Evolutionary conservation across 495 filamentous ascomycete species (phyloP).

Genomic region (Baudoinia panamericana): DNA sequence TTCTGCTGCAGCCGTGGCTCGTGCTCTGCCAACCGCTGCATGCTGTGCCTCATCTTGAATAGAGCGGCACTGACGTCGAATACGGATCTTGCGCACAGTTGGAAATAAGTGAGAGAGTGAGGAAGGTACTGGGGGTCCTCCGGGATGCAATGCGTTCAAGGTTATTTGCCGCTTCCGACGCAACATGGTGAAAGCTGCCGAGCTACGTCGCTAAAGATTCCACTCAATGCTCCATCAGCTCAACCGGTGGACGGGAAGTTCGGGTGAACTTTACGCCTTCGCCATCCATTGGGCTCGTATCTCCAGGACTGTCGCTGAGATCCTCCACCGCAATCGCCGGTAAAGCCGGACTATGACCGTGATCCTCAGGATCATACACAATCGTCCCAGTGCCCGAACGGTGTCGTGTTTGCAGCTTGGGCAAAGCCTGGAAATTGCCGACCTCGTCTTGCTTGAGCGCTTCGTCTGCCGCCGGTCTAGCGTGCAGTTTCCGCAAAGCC

Average conservation of each 20-base stretch:
- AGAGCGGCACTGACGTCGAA: too few species aligned
- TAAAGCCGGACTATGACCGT: slow-evolving; percentile 61
- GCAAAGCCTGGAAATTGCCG: slow-evolving; percentile 28
- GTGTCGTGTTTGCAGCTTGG: slow-evolving; percentile 34
- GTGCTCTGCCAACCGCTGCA: too few species aligned
- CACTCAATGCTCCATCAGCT: slow-evolving; percentile 78
- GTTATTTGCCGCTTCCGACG: too few species aligned
- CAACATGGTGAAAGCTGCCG: too few species aligned
- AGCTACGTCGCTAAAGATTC: too few species aligned
- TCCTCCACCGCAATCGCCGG: slow-evolving; percentile 89
- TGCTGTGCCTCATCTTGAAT: too few species aligned
- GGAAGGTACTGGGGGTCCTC: too few species aligned
- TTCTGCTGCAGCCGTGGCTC: too few species aligned
- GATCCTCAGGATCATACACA: slow-evolving; percentile 63
- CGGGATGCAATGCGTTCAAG: too few species aligned
- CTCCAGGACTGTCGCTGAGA: slow-evolving; percentile 49
- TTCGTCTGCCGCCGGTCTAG: slow-evolving; percentile 25
- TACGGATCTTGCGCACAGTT: too few species aligned
- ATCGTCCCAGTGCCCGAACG: slow-evolving; percentile 51
- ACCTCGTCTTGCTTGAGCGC: slow-evolving; percentile 23
- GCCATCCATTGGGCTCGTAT: slow-evolving; percentile 33
- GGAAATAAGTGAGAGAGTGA: too few species aligned
- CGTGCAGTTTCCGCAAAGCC: slow-evolving; percentile 58
- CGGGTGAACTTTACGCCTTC: slow-evolving; percentile 46
- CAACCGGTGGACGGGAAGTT: slow-evolving; percentile 75